These are phyloP conservation scores for Babesia microti DNA, from an alignment of 169 alveolate species.

Conservation along the genomic window DNA sequence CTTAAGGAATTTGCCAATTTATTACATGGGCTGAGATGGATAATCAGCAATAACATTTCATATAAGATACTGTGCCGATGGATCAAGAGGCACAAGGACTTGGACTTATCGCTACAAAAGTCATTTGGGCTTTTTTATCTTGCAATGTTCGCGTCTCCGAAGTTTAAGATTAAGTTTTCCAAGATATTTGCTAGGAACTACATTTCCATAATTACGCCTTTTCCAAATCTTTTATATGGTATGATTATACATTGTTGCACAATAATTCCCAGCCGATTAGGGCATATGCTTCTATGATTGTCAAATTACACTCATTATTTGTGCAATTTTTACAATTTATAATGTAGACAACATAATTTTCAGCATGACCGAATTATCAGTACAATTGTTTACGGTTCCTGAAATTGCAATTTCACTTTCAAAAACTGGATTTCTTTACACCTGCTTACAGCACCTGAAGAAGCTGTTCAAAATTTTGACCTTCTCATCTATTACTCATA, in stretches of 20 bases:
- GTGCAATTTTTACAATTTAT: no score
- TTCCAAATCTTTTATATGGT: conserved; percentile 1
- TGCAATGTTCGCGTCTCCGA: conserved; percentile 35
- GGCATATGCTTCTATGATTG: no score
- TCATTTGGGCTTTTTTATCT: conserved; percentile 27
- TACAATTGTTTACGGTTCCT: conserved; percentile 38
- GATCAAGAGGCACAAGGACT: conserved; percentile 25
- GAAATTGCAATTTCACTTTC: conserved; percentile 16
- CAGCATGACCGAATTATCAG: conserved; percentile 40
- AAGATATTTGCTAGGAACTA: conserved; percentile 28
- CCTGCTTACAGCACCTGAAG: conserved; percentile 8
- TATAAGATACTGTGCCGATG: conserved; percentile 13
- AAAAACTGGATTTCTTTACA: conserved; percentile 8
- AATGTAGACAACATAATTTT: no score
- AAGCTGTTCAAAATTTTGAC: conserved; percentile 7
- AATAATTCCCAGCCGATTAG: no score
- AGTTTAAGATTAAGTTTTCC: conserved; percentile 24
- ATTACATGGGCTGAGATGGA: conserved; percentile 1
- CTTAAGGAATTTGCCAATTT: conserved; percentile 26
- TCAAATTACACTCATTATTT: no score
- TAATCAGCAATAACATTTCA: conserved; percentile 6
- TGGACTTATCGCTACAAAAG: conserved; percentile 12
- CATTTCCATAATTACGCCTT: neutral
- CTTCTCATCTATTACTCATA: conserved; percentile 9
- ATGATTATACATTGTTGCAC: conserved; percentile 10